Percentiles rank a stretch among this genome's conserved stretches.
phyloP scores from a whole-genome alignment of 2,329 filamentous ascomycete species.

The Colletotrichum gloeosporioides region DNA sequence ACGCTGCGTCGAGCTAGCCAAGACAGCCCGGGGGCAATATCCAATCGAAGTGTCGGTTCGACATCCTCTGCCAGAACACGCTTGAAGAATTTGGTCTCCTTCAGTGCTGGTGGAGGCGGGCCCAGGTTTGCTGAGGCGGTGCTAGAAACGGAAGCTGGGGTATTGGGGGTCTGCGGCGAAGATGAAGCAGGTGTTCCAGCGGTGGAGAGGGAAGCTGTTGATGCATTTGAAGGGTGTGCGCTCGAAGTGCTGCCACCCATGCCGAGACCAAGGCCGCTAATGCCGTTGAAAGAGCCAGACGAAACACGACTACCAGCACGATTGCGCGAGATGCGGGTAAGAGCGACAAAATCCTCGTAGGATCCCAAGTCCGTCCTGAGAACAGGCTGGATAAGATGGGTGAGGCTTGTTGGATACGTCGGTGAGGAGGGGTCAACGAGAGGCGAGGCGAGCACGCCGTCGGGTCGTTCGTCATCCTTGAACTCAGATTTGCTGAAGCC shows the following conservation, averaged over 20 bases:
- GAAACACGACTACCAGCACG: slow-evolving; percentile 69
- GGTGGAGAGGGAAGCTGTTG: slow-evolving; percentile 62
- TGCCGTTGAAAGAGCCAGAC: slow-evolving; percentile 66
- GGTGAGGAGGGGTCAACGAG: slow-evolving; percentile 53
- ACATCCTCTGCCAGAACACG: slow-evolving; percentile 88
- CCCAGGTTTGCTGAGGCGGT: slow-evolving; percentile 41
- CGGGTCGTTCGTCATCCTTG: slow-evolving; percentile 49
- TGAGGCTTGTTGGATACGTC: slow-evolving; percentile 73
- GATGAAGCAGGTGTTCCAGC: slow-evolving; percentile 53
- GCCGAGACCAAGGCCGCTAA: slow-evolving; percentile 47
- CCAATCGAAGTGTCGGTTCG: slow-evolving; percentile 89
- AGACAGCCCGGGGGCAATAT: slow-evolving; percentile 87
- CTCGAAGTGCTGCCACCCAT: slow-evolving; percentile 53
- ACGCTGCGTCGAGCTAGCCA: slow-evolving; percentile 92
- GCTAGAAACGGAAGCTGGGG: slow-evolving; percentile 58
- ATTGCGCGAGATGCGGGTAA: slow-evolving; percentile 73
- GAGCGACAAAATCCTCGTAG: slow-evolving; percentile 83
- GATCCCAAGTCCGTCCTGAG: slow-evolving; percentile 81
- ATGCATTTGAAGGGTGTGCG: slow-evolving; percentile 61
- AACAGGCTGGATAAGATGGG: slow-evolving; percentile 82
- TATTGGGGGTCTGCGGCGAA: slow-evolving; percentile 64
- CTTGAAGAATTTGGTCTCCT: slow-evolving; percentile 95
- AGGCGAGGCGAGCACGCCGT: slow-evolving; percentile 38
- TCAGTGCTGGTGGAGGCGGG: slow-evolving; percentile 65
- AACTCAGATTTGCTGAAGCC: slow-evolving; percentile 73